Evolutionary conservation across 176 grass and related monocot genomes (phyloP), one percentile per base, ranked within the genome.

Genomic region (Leersia perrieri): DNA sequence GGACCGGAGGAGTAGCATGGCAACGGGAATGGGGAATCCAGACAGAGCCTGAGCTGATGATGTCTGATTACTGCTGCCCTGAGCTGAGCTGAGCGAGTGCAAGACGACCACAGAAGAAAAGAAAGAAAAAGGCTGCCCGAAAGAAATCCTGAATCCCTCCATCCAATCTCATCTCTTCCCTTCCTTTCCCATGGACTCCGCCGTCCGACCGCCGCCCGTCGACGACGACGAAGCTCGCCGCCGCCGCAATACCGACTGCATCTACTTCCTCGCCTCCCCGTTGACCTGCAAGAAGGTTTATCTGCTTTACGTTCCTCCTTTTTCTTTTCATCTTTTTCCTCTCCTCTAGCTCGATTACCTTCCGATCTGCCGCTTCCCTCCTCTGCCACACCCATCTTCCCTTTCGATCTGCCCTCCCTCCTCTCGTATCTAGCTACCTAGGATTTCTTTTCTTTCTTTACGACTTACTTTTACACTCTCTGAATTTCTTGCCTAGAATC

Each of bases 251-350:
- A 83, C 88, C n/a, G 92, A 94, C 77, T 94, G 92, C 83, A 71
- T 86, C 82, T 94, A 94, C 82, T 94, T 90, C 82, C 88, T 94
- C 65, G 86, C 80, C 5, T 94, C 92, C 55, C 85, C 92, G 71
- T 82, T 91, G 86, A 88, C 92, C 65, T 94, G 92, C 91, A 90
- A 80, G 5, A 94, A 94, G 82, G 91, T 90, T 33, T 39, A 1
- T 22, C 14, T 14, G 10, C 32, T 58, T 44, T 28, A 1, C 10
- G 16, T 44, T 16, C 1, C 11, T 27, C 23, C 14, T 51, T 26
- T 20, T 25, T 38, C 35, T 26, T 11, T 34, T 75, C 39, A 34
- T 10, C 35, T 27, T 16, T 13, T 16, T 3, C 26, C 38, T 28
- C 40, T 38, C 20, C 22, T 57, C 53, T 57, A 3, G 53, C n/a